Conservation (phyloP, 352 stramenopile genomes). For the Pythium oligandrum region DNA sequence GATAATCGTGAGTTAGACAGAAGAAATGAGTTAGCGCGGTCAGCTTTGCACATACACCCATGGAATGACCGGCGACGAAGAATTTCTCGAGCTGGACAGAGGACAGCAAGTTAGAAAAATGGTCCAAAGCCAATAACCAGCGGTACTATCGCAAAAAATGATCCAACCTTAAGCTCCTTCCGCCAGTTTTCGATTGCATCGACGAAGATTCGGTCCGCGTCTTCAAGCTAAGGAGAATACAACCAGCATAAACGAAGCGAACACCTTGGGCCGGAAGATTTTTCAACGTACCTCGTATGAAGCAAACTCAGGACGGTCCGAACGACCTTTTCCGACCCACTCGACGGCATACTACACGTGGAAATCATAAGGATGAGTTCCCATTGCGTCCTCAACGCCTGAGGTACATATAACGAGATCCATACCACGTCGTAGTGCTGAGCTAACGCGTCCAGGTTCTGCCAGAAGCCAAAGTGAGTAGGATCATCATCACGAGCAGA, state of each 20-base stretch:
- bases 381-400: neutral
- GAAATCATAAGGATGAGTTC: no score
- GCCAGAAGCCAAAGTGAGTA: neutral
- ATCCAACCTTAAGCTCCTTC: conserved; percentile 40
- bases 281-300: conserved; percentile 39
- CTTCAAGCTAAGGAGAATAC: conserved; percentile 32
- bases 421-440: conserved; percentile 58
- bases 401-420: neutral
- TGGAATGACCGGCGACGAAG: conserved; percentile 54
- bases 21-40: neutral
- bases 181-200: conserved; percentile 55
- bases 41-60: conserved; percentile 29
- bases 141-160: no score
- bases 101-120: no score
- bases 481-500: neutral
- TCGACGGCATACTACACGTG: conserved; percentile 54
- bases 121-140: no score
- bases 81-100: conserved; percentile 44
- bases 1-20: neutral
- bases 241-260: neutral
- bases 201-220: conserved; percentile 55
- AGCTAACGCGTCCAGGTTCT: conserved; percentile 63
- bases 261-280: neutral
- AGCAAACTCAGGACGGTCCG: conserved; percentile 47
- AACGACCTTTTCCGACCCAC: conserved; percentile 61